Evolutionary conservation across 352 stramenopile species (phyloP).

Genomic region (Globisporangium recalcitrans): DNA sequence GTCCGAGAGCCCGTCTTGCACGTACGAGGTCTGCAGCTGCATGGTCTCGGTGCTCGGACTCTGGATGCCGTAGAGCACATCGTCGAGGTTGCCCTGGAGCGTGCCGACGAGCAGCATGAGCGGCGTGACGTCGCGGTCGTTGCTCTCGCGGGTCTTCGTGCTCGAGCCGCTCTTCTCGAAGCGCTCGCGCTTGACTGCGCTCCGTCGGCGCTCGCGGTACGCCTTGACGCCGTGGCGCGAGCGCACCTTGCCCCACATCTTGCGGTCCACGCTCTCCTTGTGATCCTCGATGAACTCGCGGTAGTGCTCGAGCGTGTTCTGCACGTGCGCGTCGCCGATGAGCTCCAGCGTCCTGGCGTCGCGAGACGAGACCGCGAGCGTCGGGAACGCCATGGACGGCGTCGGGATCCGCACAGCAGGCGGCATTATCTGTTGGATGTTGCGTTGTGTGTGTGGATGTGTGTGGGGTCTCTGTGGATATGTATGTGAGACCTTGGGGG

Average conservation of each 20-base stretch:
- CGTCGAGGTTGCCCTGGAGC: conserved; percentile 16
- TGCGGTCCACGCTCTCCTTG: conserved; percentile 13
- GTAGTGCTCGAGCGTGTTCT: conserved; percentile 11
- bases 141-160: conserved; percentile 4
- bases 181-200: conserved; percentile 6
- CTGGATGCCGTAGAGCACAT: conserved; percentile 14
- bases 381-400: conserved; percentile 12
- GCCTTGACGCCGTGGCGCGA: neutral
- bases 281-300: conserved; percentile 11
- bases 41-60: conserved; percentile 34
- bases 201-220: conserved; percentile 6
- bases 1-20: conserved; percentile 48
- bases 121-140: conserved; percentile 6
- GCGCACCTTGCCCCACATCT: conserved; percentile 7
- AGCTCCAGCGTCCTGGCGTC: conserved; percentile 13
- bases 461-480: neutral
- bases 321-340: conserved; percentile 8
- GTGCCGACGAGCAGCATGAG: conserved; percentile 16
- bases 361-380: neutral
- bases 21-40: conserved; percentile 49
- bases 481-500: no score
- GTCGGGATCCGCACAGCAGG: conserved; percentile 4
- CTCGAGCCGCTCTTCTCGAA: conserved; percentile 16
- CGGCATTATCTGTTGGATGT: neutral
- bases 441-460: neutral